Conservation (phyloP, 2,329 filamentous ascomycete genomes). For the Phialophora tarda region DNA sequence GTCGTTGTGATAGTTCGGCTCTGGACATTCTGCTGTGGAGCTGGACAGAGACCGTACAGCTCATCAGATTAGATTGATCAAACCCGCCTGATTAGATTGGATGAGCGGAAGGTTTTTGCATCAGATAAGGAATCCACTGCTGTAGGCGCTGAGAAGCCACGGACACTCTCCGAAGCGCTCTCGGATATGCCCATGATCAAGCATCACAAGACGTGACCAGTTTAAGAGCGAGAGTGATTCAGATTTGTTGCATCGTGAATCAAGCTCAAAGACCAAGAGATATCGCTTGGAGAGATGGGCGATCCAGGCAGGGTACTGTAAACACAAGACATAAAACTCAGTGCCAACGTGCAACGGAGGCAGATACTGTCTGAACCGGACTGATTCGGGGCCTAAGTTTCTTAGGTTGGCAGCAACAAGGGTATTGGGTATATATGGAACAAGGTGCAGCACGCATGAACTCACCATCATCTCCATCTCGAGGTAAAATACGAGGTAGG, state of each 20-base stretch:
- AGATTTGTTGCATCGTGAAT: background rate
- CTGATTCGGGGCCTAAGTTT: background rate
- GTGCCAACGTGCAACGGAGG: background rate
- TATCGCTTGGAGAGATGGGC: background rate
- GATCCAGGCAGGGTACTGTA: background rate
- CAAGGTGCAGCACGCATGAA: background rate
- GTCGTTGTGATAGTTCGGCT: background rate
- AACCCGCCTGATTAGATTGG: background rate
- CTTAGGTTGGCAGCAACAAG: background rate
- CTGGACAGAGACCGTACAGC: no score
- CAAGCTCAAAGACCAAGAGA: background rate
- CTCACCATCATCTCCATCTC: background rate
- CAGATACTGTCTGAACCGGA: background rate
- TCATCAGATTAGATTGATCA: background rate
- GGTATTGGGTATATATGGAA: background rate
- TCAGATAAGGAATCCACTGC: background rate
- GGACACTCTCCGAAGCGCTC: background rate
- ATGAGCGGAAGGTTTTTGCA: background rate
- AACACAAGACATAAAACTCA: background rate
- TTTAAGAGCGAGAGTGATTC: background rate
- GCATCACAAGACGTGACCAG: background rate
- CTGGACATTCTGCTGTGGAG: background rate
- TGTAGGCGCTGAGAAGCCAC: background rate
- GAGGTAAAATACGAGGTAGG: no score
- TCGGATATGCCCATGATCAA: background rate